Percentiles rank a stretch among this genome's conserved stretches.
phyloP scores from a whole-genome alignment of 2,329 filamentous ascomycete species.

The Pseudogymnoascus sp. region DNA sequence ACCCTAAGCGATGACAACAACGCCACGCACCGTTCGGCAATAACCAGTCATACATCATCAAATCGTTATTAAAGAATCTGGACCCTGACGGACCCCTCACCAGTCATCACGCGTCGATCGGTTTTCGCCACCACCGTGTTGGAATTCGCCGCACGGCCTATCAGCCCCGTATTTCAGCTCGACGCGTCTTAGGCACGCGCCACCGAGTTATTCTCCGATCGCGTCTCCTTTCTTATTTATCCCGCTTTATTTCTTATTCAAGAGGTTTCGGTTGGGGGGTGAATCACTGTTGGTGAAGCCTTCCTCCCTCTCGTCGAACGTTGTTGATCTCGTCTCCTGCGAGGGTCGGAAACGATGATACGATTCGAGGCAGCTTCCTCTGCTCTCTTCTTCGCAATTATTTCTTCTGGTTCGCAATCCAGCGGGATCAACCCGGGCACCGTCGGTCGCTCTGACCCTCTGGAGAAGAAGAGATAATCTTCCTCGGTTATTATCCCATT shows the following conservation, averaged over 20 bases:
- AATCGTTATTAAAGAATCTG: not conserved
- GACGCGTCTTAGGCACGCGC: not conserved
- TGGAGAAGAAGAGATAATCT: slow-evolving; percentile 12
- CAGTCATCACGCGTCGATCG: not conserved
- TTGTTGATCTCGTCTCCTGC: not conserved
- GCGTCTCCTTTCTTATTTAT: not conserved
- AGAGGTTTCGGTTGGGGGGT: not conserved
- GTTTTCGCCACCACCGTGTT: not conserved
- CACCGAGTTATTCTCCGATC: not conserved
- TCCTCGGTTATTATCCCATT: slow-evolving; percentile 24
- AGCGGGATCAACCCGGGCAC: not conserved
- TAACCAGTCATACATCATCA: not conserved
- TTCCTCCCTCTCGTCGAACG: not conserved
- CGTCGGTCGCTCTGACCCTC: not conserved
- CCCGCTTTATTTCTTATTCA: not conserved
- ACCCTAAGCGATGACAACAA: not conserved
- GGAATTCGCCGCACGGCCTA: not conserved
- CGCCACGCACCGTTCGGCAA: not conserved
- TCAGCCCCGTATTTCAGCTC: not conserved
- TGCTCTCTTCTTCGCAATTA: not conserved
- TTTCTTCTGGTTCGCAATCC: not conserved
- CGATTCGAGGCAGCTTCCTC: not conserved
- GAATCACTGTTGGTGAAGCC: not conserved
- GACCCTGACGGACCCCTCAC: not conserved
- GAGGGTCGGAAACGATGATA: not conserved